Evolutionary conservation across 805 yeast genomes (phyloP), one percentile per base, ranked within the genome.

Genomic region (Ogataea glucozyma): DNA sequence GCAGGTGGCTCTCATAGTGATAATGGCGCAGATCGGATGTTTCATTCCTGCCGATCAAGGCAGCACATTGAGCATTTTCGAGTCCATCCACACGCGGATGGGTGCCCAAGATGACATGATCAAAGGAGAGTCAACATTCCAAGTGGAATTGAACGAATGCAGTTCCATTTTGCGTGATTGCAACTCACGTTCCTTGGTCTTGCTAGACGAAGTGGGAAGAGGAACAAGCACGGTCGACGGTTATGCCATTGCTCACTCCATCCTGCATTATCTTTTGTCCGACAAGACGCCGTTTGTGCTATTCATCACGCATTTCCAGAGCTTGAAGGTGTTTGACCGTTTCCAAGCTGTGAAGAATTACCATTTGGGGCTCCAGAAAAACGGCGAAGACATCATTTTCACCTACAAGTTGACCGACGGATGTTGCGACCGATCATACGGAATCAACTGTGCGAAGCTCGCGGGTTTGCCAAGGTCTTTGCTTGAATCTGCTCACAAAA

Each of bases 261-360:
- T 89, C 2, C 64, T 89, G 41, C 70, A 76, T 41, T 81, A 84
- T 52, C 73, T 85, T 47, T 61, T 78, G 59, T 55, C 47, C 38
- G 64, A 63, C 4, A 49, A 62, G 4, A 57, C 66, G 17, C 83
- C 90, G 0, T 66, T 85, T 43, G 75, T 85, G 0, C 65, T 89
- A 30, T 89, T 88, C 62, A 85, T 90, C 26, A 89, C 97, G 0
- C 97, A 89, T 62, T 89, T 81, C 54, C 89, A 90, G 5, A 71
- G 78, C 14, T 65, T 89, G 30, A 75, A 81, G 43, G 65, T 69
- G 14, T 70, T 84, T 26, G 79, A 76, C 29, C 52, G 52, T 46
- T 66, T 66, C 1, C 46, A 49, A 1, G 49, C 61, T 3, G 80
- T 83, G 9, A 69, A 69, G 16, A 84, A 83, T 55, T 83, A 72